phyloP scores from a whole-genome alignment of 441 rosid species.

The Viola pubescens region DNA sequence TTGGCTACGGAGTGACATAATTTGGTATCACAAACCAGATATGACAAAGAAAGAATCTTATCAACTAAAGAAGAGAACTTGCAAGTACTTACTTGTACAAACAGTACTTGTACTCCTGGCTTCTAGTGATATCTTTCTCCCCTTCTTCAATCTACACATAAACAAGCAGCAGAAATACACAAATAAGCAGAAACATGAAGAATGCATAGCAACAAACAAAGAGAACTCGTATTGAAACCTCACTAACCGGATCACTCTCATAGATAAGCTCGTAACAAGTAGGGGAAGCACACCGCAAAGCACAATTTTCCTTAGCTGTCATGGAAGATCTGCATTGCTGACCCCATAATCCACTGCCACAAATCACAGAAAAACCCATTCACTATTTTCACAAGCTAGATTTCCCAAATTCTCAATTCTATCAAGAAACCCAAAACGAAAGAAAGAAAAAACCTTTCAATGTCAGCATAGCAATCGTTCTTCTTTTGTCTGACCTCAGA shows the following conservation, averaged over 20 bases:
- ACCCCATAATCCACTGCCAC: slow-evolving; percentile 81
- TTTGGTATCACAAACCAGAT: background rate
- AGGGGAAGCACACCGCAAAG: slow-evolving; percentile 69
- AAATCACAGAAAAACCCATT: background rate
- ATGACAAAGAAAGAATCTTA: background rate
- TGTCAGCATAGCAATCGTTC: slow-evolving; percentile 68
- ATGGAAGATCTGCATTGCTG: slow-evolving; percentile 59
- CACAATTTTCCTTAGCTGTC: slow-evolving; percentile 78
- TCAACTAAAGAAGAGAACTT: background rate
- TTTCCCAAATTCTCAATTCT: background rate
- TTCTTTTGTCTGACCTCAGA: slow-evolving; percentile 56
- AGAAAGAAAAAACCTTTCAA: slow-evolving; percentile 38
- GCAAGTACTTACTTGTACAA: slow-evolving; percentile 64
- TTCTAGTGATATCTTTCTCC: slow-evolving; percentile 62
- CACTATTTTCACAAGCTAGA: background rate
- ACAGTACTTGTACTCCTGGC: slow-evolving; percentile 86
- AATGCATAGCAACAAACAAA: slow-evolving; percentile 2
- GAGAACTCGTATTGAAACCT: background rate
- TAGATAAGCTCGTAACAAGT: slow-evolving; percentile 70
- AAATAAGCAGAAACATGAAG: background rate
- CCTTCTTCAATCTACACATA: slow-evolving; percentile 78
- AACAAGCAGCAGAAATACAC: slow-evolving; percentile 9
- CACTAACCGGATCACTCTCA: slow-evolving; percentile 76
- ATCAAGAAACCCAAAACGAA: background rate
- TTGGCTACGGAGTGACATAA: background rate